Base-by-base conservation (phyloP, 140 eudicot species). In the Oenanthe javanica region DNA sequence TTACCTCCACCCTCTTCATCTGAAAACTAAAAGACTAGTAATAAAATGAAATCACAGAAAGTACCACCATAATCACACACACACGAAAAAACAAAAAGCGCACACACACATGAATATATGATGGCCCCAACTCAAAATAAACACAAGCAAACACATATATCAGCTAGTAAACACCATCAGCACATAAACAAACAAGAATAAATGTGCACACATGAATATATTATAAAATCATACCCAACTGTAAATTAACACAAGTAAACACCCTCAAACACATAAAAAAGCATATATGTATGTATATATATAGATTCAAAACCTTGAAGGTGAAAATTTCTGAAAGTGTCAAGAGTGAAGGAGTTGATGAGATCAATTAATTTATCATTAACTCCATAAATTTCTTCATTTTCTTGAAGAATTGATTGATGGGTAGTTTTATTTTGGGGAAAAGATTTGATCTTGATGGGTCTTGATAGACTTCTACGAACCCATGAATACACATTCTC, bases 401-500 rank as follows among this genome's bases (percentile, higher is more conserved):
- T 6, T 43, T 59, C 64, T 19, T 38, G 74, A 48, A 1, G 70
- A 40, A 43, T 75, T 13, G 77, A 79, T 40, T 18, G 87, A 25
- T 61, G 83, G 18, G 81, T 88, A 78, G 76, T 23, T 14, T n/a
- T 9, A 75, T 8, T 75, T 75, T 27, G 21, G 47, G 42, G 18
- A 6, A 27, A 76, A 76, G 63, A 48, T 75, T 46, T 3, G 21
- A 15, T 76, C 12, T 76, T 76, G 27, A 31, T 47, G 77, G 55
- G 55, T 74, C 51, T 78, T 36, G 87, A 87, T 70, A 84, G 85
- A 67, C 79, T 81, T 14, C 92, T 93, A 61, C 97, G 92, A 27
- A 95, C 82, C 99, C 99, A 95, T 83, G 97, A 88, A 49, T 85
- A 91, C 38, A 87, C 84, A 47, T 87, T 88, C 91, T 80, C 79